Evolutionary conservation across 306 rosid species (phyloP).

Genomic region (Castanea sativa): DNA sequence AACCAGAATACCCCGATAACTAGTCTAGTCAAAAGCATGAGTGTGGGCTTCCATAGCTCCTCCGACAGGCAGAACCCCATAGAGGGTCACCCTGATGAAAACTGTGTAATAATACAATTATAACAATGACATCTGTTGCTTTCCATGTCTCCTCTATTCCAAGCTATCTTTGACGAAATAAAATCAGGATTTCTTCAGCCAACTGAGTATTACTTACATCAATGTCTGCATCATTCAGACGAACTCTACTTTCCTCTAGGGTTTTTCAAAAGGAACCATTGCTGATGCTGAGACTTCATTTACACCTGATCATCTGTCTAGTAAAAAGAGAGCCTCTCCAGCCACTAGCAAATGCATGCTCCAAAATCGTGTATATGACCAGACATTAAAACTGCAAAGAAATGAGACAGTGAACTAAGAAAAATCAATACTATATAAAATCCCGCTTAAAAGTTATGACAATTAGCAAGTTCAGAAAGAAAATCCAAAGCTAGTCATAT

Average conservation of each 20-base stretch:
- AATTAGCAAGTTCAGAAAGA: conserved; percentile 8
- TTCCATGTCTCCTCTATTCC: conserved; percentile 15
- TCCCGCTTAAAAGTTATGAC: conserved; percentile 1
- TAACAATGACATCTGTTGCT: neutral
- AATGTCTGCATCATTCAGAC: conserved; percentile 20
- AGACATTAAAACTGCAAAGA: conserved; percentile 47
- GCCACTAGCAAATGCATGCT: conserved; percentile 46
- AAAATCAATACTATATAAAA: conserved; percentile 35
- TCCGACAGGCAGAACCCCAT: conserved; percentile 24
- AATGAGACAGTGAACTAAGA: neutral
- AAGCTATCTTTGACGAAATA: conserved; percentile 34
- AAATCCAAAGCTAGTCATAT: too few relatives aligned
- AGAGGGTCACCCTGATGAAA: conserved; percentile 21
- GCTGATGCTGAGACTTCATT: conserved; percentile 33
- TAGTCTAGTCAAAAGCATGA: conserved; percentile 29
- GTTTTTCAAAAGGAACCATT: conserved; percentile 30
- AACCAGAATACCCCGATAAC: conserved; percentile 29
- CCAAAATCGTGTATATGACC: conserved; percentile 43
- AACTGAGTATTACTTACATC: conserved; percentile 23
- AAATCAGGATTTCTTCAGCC: conserved; percentile 31
- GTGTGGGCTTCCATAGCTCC: conserved; percentile 31
- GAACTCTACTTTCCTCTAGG: conserved; percentile 27
- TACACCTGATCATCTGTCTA: conserved; percentile 42
- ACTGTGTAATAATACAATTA: conserved; percentile 19
- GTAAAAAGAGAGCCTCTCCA: conserved; percentile 44